Conservation (phyloP, 2,329 filamentous ascomycete species). For the Xylaria polymorpha region DNA sequence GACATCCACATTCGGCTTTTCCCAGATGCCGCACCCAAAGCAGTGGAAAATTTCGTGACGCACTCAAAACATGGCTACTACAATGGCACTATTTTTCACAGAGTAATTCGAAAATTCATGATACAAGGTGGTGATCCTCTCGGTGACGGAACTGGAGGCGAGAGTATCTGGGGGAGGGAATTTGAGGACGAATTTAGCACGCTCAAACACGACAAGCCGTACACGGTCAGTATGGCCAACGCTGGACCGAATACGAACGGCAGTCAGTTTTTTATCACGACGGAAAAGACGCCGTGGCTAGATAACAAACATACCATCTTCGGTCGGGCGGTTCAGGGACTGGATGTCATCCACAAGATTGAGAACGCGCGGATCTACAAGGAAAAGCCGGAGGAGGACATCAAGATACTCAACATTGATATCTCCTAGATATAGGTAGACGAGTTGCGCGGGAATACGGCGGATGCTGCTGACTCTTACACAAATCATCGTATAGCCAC, state of each 20-base stretch:
- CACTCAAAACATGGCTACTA: conserved; percentile 93
- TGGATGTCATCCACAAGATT: conserved; percentile 96
- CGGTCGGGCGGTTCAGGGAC: conserved; percentile 85
- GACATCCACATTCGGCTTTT: conserved; percentile 95
- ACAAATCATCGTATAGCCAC: conserved; percentile 23
- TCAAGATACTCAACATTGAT: conserved; percentile 94
- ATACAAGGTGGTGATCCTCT: conserved; percentile 88
- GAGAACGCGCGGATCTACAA: conserved; percentile 87
- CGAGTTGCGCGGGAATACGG: conserved; percentile 14
- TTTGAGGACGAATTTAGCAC: conserved; percentile 95
- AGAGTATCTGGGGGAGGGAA: conserved; percentile 91
- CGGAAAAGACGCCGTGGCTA: conserved; percentile 95
- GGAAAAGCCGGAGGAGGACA: conserved; percentile 96
- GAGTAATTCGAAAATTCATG: conserved; percentile 98
- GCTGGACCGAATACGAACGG: conserved; percentile 95
- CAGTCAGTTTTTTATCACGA: conserved; percentile 98
- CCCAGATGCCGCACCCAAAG: conserved; percentile 90
- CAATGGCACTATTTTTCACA: conserved; percentile 97
- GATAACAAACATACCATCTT: conserved; percentile 98
- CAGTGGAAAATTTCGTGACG: conserved; percentile 97
- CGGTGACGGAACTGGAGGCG: conserved; percentile 89
- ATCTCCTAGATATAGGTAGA: conserved; percentile 55
- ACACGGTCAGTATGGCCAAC: conserved; percentile 98
- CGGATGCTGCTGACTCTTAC: conserved; percentile 14
- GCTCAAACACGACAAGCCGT: conserved; percentile 93